Evolutionary conservation across 192 early-diverging fungal species (phyloP).

Genomic region (Endogone sp.): DNA sequence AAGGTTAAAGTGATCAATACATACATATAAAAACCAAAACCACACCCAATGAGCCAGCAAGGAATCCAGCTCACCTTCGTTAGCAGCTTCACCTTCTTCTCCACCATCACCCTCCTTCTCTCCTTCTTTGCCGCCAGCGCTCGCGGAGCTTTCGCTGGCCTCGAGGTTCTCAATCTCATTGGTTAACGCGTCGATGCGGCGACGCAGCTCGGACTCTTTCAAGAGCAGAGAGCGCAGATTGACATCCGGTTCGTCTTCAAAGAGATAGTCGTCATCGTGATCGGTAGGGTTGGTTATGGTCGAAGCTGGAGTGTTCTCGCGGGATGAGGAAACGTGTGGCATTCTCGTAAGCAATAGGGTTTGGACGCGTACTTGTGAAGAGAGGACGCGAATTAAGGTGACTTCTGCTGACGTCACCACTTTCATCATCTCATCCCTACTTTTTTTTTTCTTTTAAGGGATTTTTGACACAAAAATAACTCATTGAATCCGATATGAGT

Average conservation of each 20-base stretch:
- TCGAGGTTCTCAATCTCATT: constrained; percentile 21
- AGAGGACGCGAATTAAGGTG: too few species aligned
- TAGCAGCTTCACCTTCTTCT: constrained; percentile 15
- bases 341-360: too few species aligned
- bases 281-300: background rate
- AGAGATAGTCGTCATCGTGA: constrained; percentile 8
- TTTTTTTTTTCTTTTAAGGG: too few species aligned
- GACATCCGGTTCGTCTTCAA: constrained; percentile 10
- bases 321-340: constrained; percentile 3
- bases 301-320: constrained; percentile 14
- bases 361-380: too few species aligned
- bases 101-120: constrained; percentile 5
- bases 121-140: background rate
- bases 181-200: constrained; percentile 41
- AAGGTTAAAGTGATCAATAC: background rate
- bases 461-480: too few species aligned
- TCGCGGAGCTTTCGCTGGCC: too few species aligned
- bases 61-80: constrained; percentile 6
- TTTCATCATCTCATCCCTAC: too few species aligned
- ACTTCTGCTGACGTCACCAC: too few species aligned
- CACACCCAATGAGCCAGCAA: background rate
- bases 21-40: background rate
- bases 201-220: constrained; percentile 51
- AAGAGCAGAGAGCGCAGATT: constrained; percentile 30
- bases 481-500: too few species aligned